These are phyloP conservation scores for Chrysoporthe austroafricana DNA, from an alignment of 2,329 filamentous ascomycete genomes.

Conservation along the genomic window DNA sequence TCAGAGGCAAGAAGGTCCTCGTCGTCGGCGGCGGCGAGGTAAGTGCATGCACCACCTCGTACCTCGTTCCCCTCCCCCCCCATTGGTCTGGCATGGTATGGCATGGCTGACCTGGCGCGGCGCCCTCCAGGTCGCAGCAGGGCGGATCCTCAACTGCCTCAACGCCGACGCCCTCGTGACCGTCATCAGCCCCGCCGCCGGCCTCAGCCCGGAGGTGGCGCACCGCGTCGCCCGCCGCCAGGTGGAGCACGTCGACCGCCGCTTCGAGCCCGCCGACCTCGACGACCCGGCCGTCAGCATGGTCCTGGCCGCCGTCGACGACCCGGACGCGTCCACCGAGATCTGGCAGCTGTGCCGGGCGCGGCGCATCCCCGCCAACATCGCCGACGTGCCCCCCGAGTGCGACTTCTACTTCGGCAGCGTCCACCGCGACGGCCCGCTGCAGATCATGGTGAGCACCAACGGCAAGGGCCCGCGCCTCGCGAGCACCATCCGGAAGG, in stretches of 20 bases:
- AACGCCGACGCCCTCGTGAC: conserved; percentile 93
- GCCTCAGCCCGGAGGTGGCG: conserved; percentile 86
- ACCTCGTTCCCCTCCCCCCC: background rate
- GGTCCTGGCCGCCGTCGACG: conserved; percentile 92
- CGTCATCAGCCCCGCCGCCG: conserved; percentile 77
- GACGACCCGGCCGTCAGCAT: conserved; percentile 82
- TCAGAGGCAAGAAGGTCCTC: conserved; percentile 85
- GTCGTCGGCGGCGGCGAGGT: conserved; percentile 96
- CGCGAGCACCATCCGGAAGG: conserved; percentile 81
- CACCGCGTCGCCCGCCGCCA: conserved; percentile 76
- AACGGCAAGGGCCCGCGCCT: conserved; percentile 95
- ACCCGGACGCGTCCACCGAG: conserved; percentile 83
- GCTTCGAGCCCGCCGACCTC: conserved; percentile 86
- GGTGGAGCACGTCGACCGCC: conserved; percentile 78
- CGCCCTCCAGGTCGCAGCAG: conserved; percentile 78
- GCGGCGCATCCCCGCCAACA: conserved; percentile 83
- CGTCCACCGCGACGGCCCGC: conserved; percentile 88
- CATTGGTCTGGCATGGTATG: background rate
- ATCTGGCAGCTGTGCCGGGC: conserved; percentile 96
- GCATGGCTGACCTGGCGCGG: too few species aligned
- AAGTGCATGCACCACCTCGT: conserved; percentile 32
- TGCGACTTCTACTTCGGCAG: conserved; percentile 99
- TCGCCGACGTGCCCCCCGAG: conserved; percentile 93
- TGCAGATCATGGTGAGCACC: conserved; percentile 98
- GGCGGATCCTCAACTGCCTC: conserved; percentile 90